Evolutionary conservation across 148 eudicot species (phyloP), one percentile per base, ranked within the genome.

Genomic region (Simmondsia chinensis): DNA sequence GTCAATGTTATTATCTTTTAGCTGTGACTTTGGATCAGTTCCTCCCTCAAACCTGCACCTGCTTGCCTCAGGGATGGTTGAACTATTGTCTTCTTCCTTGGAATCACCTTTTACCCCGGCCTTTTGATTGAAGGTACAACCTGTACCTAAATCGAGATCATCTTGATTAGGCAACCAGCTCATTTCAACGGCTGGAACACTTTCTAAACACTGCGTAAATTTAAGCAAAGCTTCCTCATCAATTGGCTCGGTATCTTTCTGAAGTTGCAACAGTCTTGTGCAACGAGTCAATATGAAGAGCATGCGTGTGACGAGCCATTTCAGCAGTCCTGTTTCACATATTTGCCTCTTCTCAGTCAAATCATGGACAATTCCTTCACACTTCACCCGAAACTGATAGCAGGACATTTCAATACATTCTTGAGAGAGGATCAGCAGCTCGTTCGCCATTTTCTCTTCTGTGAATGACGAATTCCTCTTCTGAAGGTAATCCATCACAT

Each of bases 251-350:
- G 56, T 63, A 52, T 63, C 81, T 58, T 70, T 79, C 62, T 74
- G 81, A 48, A 74, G 68, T 51, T 73, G 81, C 71, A 78, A 50
- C 71, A 78, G 63, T 33, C 80, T 70, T 7, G 80, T 74, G 52
- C 85, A 78, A 17, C 80, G 76, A 39, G 80, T 78, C 69, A 78
- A 63, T 59, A 74, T 78, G 58, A 66, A 78, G 30, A 78, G 76
- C 66, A 78, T 60, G 50, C 73, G 73, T 37, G 80, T 78, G 54
- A 74, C 61, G 25, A 78, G 56, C 69, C 73, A 60, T 62, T 74
- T 74, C 27, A 78, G 60, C 58, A 64, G 24, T 34, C 64, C 74
- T 18, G 57, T 43, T 46, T 70, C 59, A 48, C 74, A 74, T 47
- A 50, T 66, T 58, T 70, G 66, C 67, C 85, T 74, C 52, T 67